Base-by-base conservation (phyloP, 2,329 filamentous ascomycete genomes). In the Chalaropsis thielavioides region DNA sequence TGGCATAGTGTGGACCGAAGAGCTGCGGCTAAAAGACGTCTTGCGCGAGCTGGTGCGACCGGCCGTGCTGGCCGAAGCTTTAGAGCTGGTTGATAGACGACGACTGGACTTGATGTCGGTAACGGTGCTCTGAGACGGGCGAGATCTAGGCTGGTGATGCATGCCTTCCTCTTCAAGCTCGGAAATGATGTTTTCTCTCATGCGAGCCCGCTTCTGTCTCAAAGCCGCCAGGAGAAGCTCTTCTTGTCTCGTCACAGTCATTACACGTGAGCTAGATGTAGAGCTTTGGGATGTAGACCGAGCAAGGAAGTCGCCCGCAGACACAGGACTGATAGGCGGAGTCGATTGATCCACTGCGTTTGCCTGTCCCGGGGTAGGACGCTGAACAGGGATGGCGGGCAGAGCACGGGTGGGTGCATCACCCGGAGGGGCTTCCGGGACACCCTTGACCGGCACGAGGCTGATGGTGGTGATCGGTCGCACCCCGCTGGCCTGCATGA, bases 241-340 rank as follows among this genome's bases (percentile, higher is more conserved):
- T 67, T 84, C 82, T 67, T 83, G 81, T 3, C 75, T 77, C 0
- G 81, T 83, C 19, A 84, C 80, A 0, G 81, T 79, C 78, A 84
- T 83, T 64, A 83, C 74, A 1, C 81, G 77, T 35, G 73, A 73
- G 41, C 74, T 68, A 1, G 69, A 69, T 51, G 76, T 72, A 8
- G 75, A 70, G 0, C 77, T 77, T 1, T 75, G 76, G 11, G 72
- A 72, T 0, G 72, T 71, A 0, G 75, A 74, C 43, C 76, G 75
- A 17, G 78, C 72, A 67, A 76, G 79, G 61, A 79, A 79, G 63
- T 83, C n/a, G n/a, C n/a, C 80, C 3, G 79, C 73, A 6, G 79
- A 82, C 1, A 75, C 76, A 0, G 81, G 81, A 38, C 80, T 83
- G 40, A 81, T 68, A 0, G 81, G 80, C 1, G 79, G 78, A 3